Percentiles rank a stretch among this genome's conserved stretches.
Conservation (phyloP, 495 filamentous ascomycete genomes). For the Neurospora sp. region DNA sequence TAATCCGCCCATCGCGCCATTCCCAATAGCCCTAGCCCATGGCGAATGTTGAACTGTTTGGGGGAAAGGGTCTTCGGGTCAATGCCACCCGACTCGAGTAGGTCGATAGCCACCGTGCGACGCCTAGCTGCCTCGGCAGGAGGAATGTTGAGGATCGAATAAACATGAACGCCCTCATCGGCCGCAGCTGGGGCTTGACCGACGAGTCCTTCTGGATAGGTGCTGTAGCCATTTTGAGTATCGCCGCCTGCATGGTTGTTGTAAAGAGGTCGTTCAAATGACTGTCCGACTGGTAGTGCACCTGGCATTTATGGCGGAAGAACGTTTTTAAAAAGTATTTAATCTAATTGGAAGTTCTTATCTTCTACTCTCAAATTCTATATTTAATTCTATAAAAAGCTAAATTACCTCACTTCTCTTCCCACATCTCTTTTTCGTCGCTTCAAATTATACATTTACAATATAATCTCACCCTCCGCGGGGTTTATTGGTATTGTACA, state of each 20-base stretch:
- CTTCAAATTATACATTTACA: too few species aligned
- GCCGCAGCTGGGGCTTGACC: not conserved
- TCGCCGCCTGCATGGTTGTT: slow-evolving; percentile 4
- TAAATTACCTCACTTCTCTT: too few species aligned
- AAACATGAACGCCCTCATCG: slow-evolving; percentile 2
- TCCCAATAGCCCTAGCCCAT: too few species aligned
- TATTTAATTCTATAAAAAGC: too few species aligned
- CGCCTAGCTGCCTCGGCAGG: slow-evolving; percentile 33
- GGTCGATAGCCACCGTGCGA: slow-evolving; percentile 27
- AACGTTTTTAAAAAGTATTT: too few species aligned
- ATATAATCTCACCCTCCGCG: too few species aligned
- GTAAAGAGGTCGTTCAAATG: slow-evolving; percentile 8
- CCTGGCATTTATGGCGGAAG: slow-evolving; percentile 19
- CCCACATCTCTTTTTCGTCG: too few species aligned
- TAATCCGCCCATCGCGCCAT: too few species aligned
- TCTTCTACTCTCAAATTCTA: too few species aligned
- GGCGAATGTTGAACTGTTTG: slow-evolving; percentile 42
- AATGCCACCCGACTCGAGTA: slow-evolving; percentile 24
- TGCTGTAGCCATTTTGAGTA: slow-evolving; percentile 3
- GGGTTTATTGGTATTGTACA: too few species aligned
- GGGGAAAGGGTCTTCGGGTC: slow-evolving; percentile 32
- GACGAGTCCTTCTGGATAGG: slow-evolving; percentile 12
- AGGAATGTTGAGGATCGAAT: slow-evolving; percentile 29
- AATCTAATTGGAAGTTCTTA: too few species aligned
- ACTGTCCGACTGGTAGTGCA: slow-evolving; percentile 13